Conservation (phyloP, 352 stramenopile species). For the Globisporangium viniferum region DNA sequence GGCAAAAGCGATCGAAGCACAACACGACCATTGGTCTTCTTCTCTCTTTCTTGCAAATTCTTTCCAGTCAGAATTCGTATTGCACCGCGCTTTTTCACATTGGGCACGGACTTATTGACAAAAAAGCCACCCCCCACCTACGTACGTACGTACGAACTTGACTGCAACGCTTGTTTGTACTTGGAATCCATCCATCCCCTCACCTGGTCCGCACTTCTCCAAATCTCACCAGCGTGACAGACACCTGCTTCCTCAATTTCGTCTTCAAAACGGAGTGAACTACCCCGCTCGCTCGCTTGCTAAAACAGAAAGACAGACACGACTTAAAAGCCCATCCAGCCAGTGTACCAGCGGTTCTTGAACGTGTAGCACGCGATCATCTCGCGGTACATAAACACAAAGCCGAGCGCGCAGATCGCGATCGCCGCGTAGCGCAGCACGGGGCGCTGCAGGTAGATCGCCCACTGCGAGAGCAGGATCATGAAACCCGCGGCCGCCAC, state of each 20-base stretch:
- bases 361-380: constrained; percentile 84
- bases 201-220: background rate
- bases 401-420: constrained; percentile 55
- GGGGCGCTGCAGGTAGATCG: constrained; percentile 66
- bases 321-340: constrained; percentile 78
- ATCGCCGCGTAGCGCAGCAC: constrained; percentile 55
- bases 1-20: background rate
- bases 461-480: constrained; percentile 83
- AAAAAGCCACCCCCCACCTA: background rate
- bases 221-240: background rate
- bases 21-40: background rate
- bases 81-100: background rate
- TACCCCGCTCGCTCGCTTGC: background rate
- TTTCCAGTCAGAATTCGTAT: background rate
- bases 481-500: constrained; percentile 62
- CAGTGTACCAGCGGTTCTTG: constrained; percentile 89
- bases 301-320: background rate
- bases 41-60: background rate
- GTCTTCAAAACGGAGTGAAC: background rate
- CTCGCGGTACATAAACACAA: constrained; percentile 81
- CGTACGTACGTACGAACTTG: background rate
- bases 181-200: background rate
- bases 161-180: background rate
- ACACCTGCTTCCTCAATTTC: background rate
- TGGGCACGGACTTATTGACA: background rate